Evolutionary conservation across 108 stramenopile genomes (phyloP), one percentile per base, ranked within the genome.

Genomic region (Schizochytrium sp.): DNA sequence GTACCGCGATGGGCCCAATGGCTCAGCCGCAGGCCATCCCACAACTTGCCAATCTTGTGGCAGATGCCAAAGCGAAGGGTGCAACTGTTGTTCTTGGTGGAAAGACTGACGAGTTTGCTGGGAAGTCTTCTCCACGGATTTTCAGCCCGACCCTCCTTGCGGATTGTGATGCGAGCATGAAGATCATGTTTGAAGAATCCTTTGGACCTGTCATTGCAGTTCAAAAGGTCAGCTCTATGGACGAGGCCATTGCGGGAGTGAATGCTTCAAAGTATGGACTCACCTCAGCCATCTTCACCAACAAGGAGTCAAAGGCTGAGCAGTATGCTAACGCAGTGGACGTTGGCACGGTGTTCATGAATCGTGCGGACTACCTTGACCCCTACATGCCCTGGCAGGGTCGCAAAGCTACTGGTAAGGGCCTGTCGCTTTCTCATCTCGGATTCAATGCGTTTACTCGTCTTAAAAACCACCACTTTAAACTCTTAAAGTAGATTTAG

Each of bases 251-350:
- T 3, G 13, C 46, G 13, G 57, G 91, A 5, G 92, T 92, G 38
- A 93, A 93, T 88, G 87, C 92, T 4, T 64, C 93, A 28, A 90
- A 90, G 53, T 93, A 72, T 64, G 93, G 93, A 2, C 90, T 94
- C 4, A 89, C 93, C 4, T 89, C 88, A 38, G 89, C 76, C 28
- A 88, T 93, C 13, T 93, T 91, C 61, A 87, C 92, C 13, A 61
- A 72, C 19, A 89, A 92, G 60, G 57, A 46, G 53, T n/a, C 4
- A 46, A 10, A 3, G 19, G 89, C 87, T 13, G 3, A 12, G 28
- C 40, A 57, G 28, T 47, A 72, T 1, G 59, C 61, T 3, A 3
- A 3, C 4, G n/a, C 15, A 2, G 46, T 88, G 49, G 89, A 83
- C 87, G 57, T 38, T 7, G 89, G 89, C n/a, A 87, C 76, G 5